Base-by-base conservation (phyloP, 1,284 basidiomycete species). In the Tylopilus orsonianus region DNA sequence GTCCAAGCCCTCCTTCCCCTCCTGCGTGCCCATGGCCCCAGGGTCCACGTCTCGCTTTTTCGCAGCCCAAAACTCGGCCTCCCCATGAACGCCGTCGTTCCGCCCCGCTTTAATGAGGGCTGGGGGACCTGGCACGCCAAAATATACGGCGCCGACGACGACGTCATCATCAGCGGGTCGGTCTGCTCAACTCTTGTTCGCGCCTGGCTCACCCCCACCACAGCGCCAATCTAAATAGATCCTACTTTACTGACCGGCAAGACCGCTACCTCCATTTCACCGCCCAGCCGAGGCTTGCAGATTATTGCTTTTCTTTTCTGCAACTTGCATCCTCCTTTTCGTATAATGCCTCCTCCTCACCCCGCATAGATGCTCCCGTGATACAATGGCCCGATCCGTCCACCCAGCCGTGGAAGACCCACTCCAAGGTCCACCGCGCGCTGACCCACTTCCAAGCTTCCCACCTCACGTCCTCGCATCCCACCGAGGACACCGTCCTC, bases 51-150 rank as follows among this genome's bases (percentile, higher is more conserved):
- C 10, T 81, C 83, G 40, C 78, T 93, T 55, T 99, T 89, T 67
- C 83, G 87, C 42, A 94, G 92, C 57, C 94, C 96, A 0, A 90
- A 86, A 50, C 75, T 98, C 26, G 77, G 82, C 20, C 87, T 89
- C 0, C 57, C 89, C 29, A 73, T 91, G 65, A 83, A 90, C 35
- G 80, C 77, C 50, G 52, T 95, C 19, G 83, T 98, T 1, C 97
- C 97, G 2, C 87, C 90, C 42, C 77, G 97, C 37, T 97, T 94
- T 69, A 95, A 98, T 62, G 97, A 99, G 71, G 97, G 95, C 0
- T 98, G 93, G 88, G 96, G 97, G 0, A 90, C 96, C 4, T 97
- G 96, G 90, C 97, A 99, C 66, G 89, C 94, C 19, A 99, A 99
- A 71, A 81, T 96, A 50, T 99, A 99, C 62, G 92, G 92, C 14